Evolutionary conservation across 1,284 basidiomycete species (phyloP), one percentile per base, ranked within the genome.

Genomic region (Sanghuangporus baumii): DNA sequence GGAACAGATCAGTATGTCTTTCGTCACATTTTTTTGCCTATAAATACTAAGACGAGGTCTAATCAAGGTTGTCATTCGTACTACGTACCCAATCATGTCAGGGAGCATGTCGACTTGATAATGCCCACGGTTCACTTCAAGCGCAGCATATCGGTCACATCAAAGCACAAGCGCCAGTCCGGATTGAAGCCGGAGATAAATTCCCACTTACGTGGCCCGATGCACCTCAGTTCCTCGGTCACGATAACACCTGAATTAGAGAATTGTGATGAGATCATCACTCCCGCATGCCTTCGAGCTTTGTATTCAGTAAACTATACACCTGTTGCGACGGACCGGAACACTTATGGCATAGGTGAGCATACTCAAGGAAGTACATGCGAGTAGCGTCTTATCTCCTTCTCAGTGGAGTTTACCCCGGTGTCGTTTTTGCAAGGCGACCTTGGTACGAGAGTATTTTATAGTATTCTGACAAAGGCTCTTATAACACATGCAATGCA

Each of bases 271-370:
- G 59, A 72, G 34, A 67, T 73, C 47, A 83, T 79, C 65, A 80
- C 78, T 5, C 78, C 76, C 0, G 69, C 71, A 46, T 85, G 82
- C 66, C 70, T 83, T 54, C 74, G 78, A 37, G 77, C 75, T 3
- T 68, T 83, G 66, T 87, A 84, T 62, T 70, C 70, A 0, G 75
- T 81, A 46, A 67, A 71, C 18, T 80, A 80, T 62, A 74, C 70
- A 4, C 81, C 80, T 0, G n/a, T 70, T 1, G 71, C 71, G 1
- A 72, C 76, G 1, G 41, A 73, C 6, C 75, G 75, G 59, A 86
- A 85, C 63, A 79, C 75, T 20, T 82, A 74, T 67, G 83, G 80
- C 9, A 78, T 86, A 56, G 78, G 82, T 81, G 41, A 36, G 37
- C n/a, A 41, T 41, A 41, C n/a, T 2, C 40, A 31, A 31, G 26